Percentiles rank a stretch among this genome's conserved stretches.
Conservation (phyloP, 1,284 basidiomycete species). For the Pseudozyma hubeiensis region DNA sequence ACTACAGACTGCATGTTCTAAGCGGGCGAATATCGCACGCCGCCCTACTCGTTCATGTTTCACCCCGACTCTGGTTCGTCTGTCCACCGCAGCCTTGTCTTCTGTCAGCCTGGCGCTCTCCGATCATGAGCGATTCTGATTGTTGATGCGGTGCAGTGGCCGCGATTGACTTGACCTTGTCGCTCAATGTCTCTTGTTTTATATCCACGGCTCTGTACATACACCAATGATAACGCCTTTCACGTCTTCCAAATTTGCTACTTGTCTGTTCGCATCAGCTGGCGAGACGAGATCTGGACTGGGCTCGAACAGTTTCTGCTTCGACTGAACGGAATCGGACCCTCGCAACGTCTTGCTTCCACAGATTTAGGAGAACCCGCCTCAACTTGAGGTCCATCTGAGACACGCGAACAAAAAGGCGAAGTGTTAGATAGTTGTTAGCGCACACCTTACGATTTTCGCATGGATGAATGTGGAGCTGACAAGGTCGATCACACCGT, state of each 20-base stretch:
- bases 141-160: not conserved
- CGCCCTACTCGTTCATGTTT: not conserved
- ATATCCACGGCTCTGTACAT: conserved; percentile 9
- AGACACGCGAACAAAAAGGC: no score
- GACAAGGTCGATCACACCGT: conserved; percentile 22
- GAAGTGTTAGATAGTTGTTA: not conserved
- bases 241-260: not conserved
- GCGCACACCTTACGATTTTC: not conserved
- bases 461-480: conserved; percentile 6
- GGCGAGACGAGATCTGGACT: no score
- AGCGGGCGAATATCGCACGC: not conserved
- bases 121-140: not conserved
- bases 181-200: conserved; percentile 1
- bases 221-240: conserved; percentile 2
- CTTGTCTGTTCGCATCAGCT: no score
- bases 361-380: no score
- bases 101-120: not conserved
- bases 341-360: no score
- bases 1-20: conserved; percentile 48
- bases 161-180: not conserved
- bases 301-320: no score
- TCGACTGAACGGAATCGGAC: no score
- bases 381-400: no score
- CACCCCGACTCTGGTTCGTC: not conserved
- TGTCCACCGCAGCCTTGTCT: not conserved